Conservation (phyloP, 805 yeast genomes). For the Cyberlindnera sargentensis region DNA sequence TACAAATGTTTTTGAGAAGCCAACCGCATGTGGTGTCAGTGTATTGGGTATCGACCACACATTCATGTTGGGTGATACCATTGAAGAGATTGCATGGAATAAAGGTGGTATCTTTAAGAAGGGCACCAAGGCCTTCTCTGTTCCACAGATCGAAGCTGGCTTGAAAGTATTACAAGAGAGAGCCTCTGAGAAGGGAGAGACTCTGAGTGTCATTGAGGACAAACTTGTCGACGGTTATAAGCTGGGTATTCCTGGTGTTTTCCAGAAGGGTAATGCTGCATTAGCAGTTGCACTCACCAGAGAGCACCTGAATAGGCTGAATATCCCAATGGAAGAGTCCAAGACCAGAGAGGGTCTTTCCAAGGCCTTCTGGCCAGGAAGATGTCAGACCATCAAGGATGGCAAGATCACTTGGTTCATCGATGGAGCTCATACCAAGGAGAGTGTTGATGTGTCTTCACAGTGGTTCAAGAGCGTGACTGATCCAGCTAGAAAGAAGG, state of each 20-base stretch:
- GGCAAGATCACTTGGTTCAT: conserved; percentile 63
- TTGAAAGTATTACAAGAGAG: conserved; percentile 52
- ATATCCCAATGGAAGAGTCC: conserved; percentile 27
- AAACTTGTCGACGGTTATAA: conserved; percentile 26
- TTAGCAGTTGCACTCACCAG: conserved; percentile 69
- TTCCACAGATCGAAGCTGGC: conserved; percentile 50
- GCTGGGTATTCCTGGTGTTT: conserved; percentile 76
- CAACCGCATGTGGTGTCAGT: conserved; percentile 80
- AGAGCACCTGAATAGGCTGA: conserved; percentile 48
- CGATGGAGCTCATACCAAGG: conserved; percentile 96
- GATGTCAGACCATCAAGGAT: conserved; percentile 68
- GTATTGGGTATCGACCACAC: conserved; percentile 86
- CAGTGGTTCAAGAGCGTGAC: conserved; percentile 60
- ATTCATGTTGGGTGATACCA: conserved; percentile 74
- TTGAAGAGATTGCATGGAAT: conserved; percentile 91
- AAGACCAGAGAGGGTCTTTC: conserved; percentile 46
- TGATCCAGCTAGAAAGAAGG: conserved; percentile 26
- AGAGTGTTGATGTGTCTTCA: conserved; percentile 77
- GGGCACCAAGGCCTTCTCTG: conserved; percentile 60
- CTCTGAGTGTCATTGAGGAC: conserved; percentile 44
- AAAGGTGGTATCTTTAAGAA: conserved; percentile 87
- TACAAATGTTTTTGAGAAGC: conserved; percentile 78
- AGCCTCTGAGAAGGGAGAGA: conserved; percentile 56
- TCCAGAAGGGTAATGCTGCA: conserved; percentile 82
- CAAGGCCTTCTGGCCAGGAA: conserved; percentile 84